Conservation (phyloP, 768 basidiomycete species). For the Hypholoma fasciculare region DNA sequence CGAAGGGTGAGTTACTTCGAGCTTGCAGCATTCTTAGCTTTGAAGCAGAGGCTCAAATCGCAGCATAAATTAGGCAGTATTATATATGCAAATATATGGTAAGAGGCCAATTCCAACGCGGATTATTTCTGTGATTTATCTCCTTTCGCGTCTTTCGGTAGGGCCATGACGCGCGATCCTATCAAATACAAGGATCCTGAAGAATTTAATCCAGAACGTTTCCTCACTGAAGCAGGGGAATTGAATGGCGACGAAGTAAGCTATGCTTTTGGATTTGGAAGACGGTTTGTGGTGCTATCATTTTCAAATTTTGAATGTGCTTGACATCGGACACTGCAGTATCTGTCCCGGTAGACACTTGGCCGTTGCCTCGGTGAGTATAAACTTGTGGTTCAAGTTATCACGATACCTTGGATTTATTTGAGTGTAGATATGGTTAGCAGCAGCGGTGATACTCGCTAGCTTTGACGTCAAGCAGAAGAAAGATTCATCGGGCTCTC, state of each 20-base stretch:
- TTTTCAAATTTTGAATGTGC: too few relatives aligned
- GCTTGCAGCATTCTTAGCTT: too few relatives aligned
- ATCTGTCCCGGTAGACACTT: slow-evolving; percentile 25
- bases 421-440: neutral
- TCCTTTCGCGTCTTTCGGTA: slow-evolving; percentile 10
- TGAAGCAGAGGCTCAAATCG: neutral
- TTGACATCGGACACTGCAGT: neutral
- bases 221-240: slow-evolving; percentile 33
- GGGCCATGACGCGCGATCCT: slow-evolving; percentile 52
- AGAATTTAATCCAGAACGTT: slow-evolving; percentile 57
- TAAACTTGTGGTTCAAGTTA: too few relatives aligned
- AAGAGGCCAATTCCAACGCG: neutral
- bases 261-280: slow-evolving; percentile 32
- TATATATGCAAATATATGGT: neutral
- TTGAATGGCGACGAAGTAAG: slow-evolving; percentile 22
- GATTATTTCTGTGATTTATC: too few relatives aligned
- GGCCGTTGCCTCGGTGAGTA: slow-evolving; percentile 14
- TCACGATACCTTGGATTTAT: too few relatives aligned
- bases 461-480: neutral
- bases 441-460: neutral
- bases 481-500: neutral
- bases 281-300: slow-evolving; percentile 15
- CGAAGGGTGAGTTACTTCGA: slow-evolving; percentile 11
- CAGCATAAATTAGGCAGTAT: neutral
- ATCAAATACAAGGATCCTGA: slow-evolving; percentile 48